Evolutionary conservation across 139 green algal species (phyloP).

Genomic region (Coelastrella sp.): DNA sequence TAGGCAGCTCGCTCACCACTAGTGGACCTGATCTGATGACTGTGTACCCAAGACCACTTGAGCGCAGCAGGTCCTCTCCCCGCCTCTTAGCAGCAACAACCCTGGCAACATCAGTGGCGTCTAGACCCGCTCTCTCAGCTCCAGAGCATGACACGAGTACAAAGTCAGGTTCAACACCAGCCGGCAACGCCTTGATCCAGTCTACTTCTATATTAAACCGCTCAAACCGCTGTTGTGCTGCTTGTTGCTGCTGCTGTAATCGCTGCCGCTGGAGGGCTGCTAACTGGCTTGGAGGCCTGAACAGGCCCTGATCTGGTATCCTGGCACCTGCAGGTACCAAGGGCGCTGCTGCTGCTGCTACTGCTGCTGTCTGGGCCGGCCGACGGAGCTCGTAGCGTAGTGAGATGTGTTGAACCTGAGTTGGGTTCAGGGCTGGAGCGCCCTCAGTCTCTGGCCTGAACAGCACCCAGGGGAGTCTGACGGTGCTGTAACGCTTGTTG

Average conservation of each 20-base stretch:
- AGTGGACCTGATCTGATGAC: conserved; percentile 85
- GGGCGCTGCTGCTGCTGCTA: conserved; percentile 19
- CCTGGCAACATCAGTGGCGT: conserved; percentile 56
- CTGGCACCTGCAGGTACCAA: conserved; percentile 13
- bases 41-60: conserved; percentile 94
- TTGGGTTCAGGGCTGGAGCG: conserved; percentile 57
- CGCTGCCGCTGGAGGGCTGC: not conserved
- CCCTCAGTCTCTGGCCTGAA: conserved; percentile 79
- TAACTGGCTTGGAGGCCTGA: not conserved
- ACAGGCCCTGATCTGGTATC: not conserved
- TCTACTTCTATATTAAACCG: conserved; percentile 81
- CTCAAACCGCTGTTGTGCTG: not conserved
- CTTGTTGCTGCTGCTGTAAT: conserved; percentile 1
- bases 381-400: conserved; percentile 52
- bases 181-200: conserved; percentile 84
- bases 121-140: conserved; percentile 43
- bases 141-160: conserved; percentile 92
- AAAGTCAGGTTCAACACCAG: conserved; percentile 91
- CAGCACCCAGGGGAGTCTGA: conserved; percentile 86
- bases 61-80: conserved; percentile 87
- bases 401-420: conserved; percentile 37
- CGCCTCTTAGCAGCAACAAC: conserved; percentile 77
- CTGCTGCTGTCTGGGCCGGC: not conserved
- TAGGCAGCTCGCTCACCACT: conserved; percentile 19
- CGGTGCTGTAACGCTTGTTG: conserved; percentile 66